A percentile compares a stretch with the other conserved stretches of the same genome.
These are phyloP conservation scores for Globisporangium echinulatum DNA, from an alignment of 352 stramenopile species.

Conservation along the genomic window DNA sequence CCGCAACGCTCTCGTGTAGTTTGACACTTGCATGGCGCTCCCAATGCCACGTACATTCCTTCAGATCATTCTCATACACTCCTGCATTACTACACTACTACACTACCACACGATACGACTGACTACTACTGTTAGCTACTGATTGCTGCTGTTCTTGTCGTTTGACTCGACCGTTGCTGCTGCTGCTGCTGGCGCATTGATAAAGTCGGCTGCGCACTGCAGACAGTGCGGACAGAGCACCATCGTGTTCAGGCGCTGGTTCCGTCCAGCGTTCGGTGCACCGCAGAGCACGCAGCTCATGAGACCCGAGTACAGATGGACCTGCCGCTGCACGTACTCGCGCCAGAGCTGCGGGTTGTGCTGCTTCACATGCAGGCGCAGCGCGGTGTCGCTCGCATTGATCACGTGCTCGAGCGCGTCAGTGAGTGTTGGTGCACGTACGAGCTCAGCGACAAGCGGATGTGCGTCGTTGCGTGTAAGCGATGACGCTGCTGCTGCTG, in stretches of 20 bases:
- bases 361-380: conserved; percentile 23
- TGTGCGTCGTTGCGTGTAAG: too few relatives aligned
- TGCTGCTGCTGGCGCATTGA: conserved; percentile 3
- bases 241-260: conserved; percentile 48
- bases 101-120: too few relatives aligned
- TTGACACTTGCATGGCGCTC: not conserved
- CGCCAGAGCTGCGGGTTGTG: conserved; percentile 33
- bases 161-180: not conserved
- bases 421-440: conserved; percentile 5
- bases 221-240: conserved; percentile 45
- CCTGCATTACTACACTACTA: too few relatives aligned
- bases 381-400: conserved; percentile 17
- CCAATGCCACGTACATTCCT: not conserved
- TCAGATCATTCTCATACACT: not conserved
- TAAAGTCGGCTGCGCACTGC: conserved; percentile 15
- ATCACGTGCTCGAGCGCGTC: conserved; percentile 29
- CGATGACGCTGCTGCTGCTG: too few relatives aligned
- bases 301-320: conserved; percentile 16
- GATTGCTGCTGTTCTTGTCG: not conserved
- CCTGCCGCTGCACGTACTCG: conserved; percentile 27
- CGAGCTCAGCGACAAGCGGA: not conserved
- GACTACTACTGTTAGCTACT: not conserved
- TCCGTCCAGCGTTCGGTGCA: conserved; percentile 26
- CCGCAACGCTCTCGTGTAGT: not conserved
- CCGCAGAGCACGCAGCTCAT: conserved; percentile 34